phyloP scores from a whole-genome alignment of 2,329 filamentous ascomycete species.

The Penicillium sp. region DNA sequence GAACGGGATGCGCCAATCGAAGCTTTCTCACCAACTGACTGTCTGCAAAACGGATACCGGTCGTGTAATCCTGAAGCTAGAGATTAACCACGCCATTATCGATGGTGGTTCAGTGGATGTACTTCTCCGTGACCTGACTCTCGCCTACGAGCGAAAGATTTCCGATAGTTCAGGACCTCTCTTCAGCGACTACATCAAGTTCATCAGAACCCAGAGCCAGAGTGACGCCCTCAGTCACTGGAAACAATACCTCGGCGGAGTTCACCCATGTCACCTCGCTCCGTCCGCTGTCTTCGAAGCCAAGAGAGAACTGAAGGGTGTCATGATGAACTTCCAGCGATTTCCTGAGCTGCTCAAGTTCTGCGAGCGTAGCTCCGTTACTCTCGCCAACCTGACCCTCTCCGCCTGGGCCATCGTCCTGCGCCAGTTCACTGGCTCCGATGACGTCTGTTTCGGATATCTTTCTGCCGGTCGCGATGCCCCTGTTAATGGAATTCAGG shows the following conservation, averaged over 20 bases:
- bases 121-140: constrained; percentile 31
- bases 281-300: constrained; percentile 5
- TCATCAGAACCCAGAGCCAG: constrained; percentile 29
- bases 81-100: constrained; percentile 41
- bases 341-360: constrained; percentile 33
- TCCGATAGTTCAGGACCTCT: constrained; percentile 27
- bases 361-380: constrained; percentile 33
- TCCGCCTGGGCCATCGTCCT: constrained; percentile 43
- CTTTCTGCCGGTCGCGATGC: constrained; percentile 45
- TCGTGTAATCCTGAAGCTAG: constrained; percentile 35
- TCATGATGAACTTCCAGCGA: constrained; percentile 30
- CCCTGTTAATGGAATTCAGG: constrained; percentile 46
- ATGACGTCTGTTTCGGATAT: constrained; percentile 45
- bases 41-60: constrained; percentile 34
- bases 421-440: constrained; percentile 29
- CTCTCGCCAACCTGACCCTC: constrained; percentile 38
- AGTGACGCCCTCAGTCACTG: constrained; percentile 33
- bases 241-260: constrained; percentile 35
- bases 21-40: constrained; percentile 35
- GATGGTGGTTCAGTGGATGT: constrained; percentile 37
- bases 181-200: constrained; percentile 41
- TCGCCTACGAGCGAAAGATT: constrained; percentile 34
- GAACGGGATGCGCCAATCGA: constrained; percentile 25
- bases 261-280: constrained; percentile 34
- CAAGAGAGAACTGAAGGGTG: constrained; percentile 24